phyloP scores from a whole-genome alignment of 2,329 filamentous ascomycete genomes.

The Epichloe sylvatica region DNA sequence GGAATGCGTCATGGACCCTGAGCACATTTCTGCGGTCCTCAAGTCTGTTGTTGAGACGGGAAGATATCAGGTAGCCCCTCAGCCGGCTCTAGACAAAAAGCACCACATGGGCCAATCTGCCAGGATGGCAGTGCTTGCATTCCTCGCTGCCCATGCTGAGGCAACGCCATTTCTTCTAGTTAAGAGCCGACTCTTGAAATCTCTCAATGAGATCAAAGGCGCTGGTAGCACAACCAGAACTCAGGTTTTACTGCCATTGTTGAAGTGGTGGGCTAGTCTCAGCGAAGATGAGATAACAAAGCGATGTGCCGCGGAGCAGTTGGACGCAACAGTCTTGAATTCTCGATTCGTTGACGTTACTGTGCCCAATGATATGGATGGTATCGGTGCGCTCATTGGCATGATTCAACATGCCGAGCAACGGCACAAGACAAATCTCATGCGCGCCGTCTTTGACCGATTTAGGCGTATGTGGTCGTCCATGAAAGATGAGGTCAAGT shows the following conservation, averaged over 20 bases:
- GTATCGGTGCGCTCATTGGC: slow-evolving; percentile 37
- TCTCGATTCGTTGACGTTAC: slow-evolving; percentile 36
- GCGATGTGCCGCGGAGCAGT: slow-evolving; percentile 25
- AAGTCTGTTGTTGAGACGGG: slow-evolving; percentile 26
- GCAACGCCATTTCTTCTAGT: slow-evolving; percentile 53
- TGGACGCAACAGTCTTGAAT: slow-evolving; percentile 29
- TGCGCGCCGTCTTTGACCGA: slow-evolving; percentile 52
- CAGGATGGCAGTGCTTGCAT: slow-evolving; percentile 52
- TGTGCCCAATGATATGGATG: slow-evolving; percentile 37
- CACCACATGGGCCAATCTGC: slow-evolving; percentile 43
- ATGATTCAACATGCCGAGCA: slow-evolving; percentile 29
- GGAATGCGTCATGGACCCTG: slow-evolving; percentile 70
- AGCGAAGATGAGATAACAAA: slow-evolving; percentile 34
- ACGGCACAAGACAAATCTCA: slow-evolving; percentile 34
- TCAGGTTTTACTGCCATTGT: slow-evolving; percentile 59
- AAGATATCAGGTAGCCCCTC: slow-evolving; percentile 22
- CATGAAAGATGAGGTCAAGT: slow-evolving; percentile 50
- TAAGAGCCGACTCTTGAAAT: slow-evolving; percentile 57
- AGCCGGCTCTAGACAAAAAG: slow-evolving; percentile 34
- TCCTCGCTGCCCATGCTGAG: slow-evolving; percentile 59
- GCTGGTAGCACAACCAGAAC: slow-evolving; percentile 57
- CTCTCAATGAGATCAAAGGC: slow-evolving; percentile 59
- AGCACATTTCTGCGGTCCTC: slow-evolving; percentile 53
- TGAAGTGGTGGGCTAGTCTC: slow-evolving; percentile 54
- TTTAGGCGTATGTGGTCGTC: slow-evolving; percentile 58